Conservation (phyloP, 2,329 filamentous ascomycete species). For the Westerdykella sp. region DNA sequence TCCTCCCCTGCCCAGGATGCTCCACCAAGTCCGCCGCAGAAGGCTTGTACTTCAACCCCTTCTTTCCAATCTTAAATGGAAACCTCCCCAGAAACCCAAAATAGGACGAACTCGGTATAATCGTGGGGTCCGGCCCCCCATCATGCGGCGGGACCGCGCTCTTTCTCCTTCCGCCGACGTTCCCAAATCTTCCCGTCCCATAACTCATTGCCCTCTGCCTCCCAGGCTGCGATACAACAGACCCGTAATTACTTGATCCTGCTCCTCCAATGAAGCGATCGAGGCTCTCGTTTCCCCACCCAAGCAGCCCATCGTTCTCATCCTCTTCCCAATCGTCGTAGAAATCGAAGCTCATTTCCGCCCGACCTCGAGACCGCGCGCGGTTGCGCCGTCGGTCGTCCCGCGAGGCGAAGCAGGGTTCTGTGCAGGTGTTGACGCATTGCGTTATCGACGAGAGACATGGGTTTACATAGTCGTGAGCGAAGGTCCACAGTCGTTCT, state of each 20-base stretch:
- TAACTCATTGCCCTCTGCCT: slow-evolving; percentile 85
- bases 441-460: slow-evolving; percentile 64
- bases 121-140: slow-evolving; percentile 62
- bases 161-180: slow-evolving; percentile 42
- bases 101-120: slow-evolving; percentile 82
- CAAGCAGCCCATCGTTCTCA: slow-evolving; percentile 57
- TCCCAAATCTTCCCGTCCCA: slow-evolving; percentile 49
- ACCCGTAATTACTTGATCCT: slow-evolving; percentile 49
- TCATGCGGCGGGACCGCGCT: slow-evolving; percentile 49
- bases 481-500: slow-evolving; percentile 81
- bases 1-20: slow-evolving; percentile 58
- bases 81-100: slow-evolving; percentile 78
- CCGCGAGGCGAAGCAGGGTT: slow-evolving; percentile 63
- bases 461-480: slow-evolving; percentile 75
- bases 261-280: slow-evolving; percentile 64
- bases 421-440: slow-evolving; percentile 64
- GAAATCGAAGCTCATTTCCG: slow-evolving; percentile 89
- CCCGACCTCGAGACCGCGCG: slow-evolving; percentile 50
- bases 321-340: slow-evolving; percentile 93
- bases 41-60: slow-evolving; percentile 77
- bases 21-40: slow-evolving; percentile 87
- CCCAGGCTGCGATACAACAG: slow-evolving; percentile 50
- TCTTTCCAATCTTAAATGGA: slow-evolving; percentile 76
- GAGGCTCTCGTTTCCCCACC: slow-evolving; percentile 77
- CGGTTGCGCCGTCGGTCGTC: slow-evolving; percentile 72